Conservation (phyloP, 2,329 filamentous ascomycete species). For the Spiromastix sp. region DNA sequence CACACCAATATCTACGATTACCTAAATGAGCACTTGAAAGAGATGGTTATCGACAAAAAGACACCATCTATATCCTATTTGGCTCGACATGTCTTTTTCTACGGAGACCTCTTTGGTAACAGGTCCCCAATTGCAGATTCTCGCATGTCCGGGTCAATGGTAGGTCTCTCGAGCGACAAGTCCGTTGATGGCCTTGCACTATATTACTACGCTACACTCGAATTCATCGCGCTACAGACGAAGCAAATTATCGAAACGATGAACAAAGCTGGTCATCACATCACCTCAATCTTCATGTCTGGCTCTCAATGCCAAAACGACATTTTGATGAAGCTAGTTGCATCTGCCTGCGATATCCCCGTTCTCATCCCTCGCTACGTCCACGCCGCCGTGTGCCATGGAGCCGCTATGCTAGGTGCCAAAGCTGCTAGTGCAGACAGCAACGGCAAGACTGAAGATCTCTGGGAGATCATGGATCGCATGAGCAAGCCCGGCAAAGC, state of each 20-base stretch:
- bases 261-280: slow-evolving; percentile 80
- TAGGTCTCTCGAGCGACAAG: slow-evolving; percentile 80
- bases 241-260: slow-evolving; percentile 90
- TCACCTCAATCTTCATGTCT: slow-evolving; percentile 96
- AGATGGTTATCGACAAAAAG: slow-evolving; percentile 56
- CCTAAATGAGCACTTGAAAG: slow-evolving; percentile 74
- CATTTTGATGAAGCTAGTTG: slow-evolving; percentile 82
- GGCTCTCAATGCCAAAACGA: slow-evolving; percentile 95
- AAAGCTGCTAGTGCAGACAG: slow-evolving; percentile 83
- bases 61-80: slow-evolving; percentile 77
- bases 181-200: slow-evolving; percentile 77
- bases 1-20: slow-evolving; percentile 91
- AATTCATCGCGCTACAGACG: slow-evolving; percentile 96
- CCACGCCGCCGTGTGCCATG: slow-evolving; percentile 89
- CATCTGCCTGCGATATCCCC: slow-evolving; percentile 82
- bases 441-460: slow-evolving; percentile 67
- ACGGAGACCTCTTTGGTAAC: slow-evolving; percentile 95
- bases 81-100: slow-evolving; percentile 94
- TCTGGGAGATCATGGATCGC: slow-evolving; percentile 96
- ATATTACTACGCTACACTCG: slow-evolving; percentile 92
- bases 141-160: slow-evolving; percentile 81
- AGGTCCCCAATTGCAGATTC: slow-evolving; percentile 86
- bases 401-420: slow-evolving; percentile 95
- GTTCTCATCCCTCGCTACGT: slow-evolving; percentile 91
- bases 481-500: slow-evolving; percentile 90